phyloP scores from a whole-genome alignment of 129 eudicot genomes.

The Flaveria robusta region DNA sequence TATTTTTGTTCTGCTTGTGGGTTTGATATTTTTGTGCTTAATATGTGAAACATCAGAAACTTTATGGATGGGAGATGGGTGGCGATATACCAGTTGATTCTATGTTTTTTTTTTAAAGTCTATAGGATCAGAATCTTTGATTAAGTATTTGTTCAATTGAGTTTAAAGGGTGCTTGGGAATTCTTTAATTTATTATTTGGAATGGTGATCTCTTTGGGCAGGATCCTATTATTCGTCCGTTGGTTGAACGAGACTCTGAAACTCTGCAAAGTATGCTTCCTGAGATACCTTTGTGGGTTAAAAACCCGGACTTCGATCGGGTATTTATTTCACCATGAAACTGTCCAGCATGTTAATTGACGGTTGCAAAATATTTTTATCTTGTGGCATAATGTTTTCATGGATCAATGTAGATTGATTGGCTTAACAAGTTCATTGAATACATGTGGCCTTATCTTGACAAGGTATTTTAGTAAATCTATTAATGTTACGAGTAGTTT shows the following conservation, averaged over 20 bases:
- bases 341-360: slow-evolving; percentile 6
- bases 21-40: slow-evolving; percentile 12
- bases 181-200: not conserved
- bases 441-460: slow-evolving; percentile 92
- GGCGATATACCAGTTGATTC: too few relatives aligned
- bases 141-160: slow-evolving; percentile 1
- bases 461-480: slow-evolving; percentile 50
- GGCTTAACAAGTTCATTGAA: slow-evolving; percentile 81
- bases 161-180: slow-evolving; percentile 4
- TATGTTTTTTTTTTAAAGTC: not conserved
- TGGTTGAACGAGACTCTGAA: slow-evolving; percentile 73
- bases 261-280: slow-evolving; percentile 71
- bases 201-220: slow-evolving; percentile 28
- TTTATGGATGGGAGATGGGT: not conserved
- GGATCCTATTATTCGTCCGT: slow-evolving; percentile 75
- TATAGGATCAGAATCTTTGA: not conserved
- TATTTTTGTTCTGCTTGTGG: slow-evolving; percentile 10
- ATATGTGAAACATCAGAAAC: not conserved
- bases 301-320: slow-evolving; percentile 84
- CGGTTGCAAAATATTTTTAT: not conserved
- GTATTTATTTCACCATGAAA: slow-evolving; percentile 43
- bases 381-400: slow-evolving; percentile 2
- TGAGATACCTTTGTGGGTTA: slow-evolving; percentile 85
- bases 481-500: slow-evolving; percentile 8
- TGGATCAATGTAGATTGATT: slow-evolving; percentile 65